Conservation (phyloP, 1,139 yeast genomes). For the Kurtzmaniella quercitrusa region DNA sequence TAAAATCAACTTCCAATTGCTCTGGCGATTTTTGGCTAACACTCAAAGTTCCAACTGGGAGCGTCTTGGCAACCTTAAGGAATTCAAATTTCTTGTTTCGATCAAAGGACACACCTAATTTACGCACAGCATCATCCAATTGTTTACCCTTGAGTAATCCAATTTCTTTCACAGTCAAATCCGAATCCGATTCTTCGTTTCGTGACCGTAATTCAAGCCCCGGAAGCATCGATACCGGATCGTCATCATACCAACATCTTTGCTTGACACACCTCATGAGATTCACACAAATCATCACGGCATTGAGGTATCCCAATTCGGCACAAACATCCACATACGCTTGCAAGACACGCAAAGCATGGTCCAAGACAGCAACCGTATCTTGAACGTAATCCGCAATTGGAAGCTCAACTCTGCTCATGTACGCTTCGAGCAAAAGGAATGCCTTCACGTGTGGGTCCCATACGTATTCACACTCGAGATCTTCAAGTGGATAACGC, state of each 20-base stretch:
- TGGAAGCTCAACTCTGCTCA: constrained; percentile 81
- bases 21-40: constrained; percentile 30
- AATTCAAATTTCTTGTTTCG: constrained; percentile 32
- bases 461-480: constrained; percentile 71
- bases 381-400: constrained; percentile 95
- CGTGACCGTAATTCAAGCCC: constrained; percentile 2
- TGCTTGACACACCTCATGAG: constrained; percentile 89
- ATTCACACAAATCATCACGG: constrained; percentile 57
- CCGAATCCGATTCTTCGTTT: background rate
- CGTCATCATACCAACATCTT: constrained; percentile 80
- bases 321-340: constrained; percentile 90
- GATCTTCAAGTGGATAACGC: constrained; percentile 70
- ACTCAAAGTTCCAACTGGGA: constrained; percentile 44
- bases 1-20: constrained; percentile 41
- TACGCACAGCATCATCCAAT: constrained; percentile 6
- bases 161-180: constrained; percentile 3
- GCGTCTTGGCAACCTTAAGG: constrained; percentile 36
- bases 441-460: constrained; percentile 95
- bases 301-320: constrained; percentile 68
- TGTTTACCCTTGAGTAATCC: constrained; percentile 5
- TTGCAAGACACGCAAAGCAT: constrained; percentile 87
- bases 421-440: constrained; percentile 79
- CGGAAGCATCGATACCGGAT: constrained; percentile 43
- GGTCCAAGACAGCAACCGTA: constrained; percentile 89
- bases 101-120: constrained; percentile 15